Conservation (phyloP, 164 flowering plant species). For the Vitis rupestris region DNA sequence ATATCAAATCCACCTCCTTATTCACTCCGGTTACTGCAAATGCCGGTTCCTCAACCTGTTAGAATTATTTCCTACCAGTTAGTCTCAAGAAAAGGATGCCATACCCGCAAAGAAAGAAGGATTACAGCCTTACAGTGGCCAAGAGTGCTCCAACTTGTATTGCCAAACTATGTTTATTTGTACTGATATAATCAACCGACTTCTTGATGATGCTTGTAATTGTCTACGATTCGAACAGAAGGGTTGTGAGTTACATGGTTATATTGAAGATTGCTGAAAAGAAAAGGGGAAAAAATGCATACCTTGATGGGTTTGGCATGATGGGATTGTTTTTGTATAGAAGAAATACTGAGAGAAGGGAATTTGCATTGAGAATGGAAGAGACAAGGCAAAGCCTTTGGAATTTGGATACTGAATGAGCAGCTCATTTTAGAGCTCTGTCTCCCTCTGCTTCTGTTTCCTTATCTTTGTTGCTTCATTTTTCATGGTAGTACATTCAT, state of each 20-base stretch:
- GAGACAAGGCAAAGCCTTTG: slow-evolving; percentile 44
- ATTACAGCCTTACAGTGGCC: slow-evolving; percentile 43
- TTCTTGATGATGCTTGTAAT: slow-evolving; percentile 5
- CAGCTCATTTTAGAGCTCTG: slow-evolving; percentile 39
- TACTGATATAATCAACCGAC: slow-evolving; percentile 11
- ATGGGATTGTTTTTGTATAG: slow-evolving; percentile 18
- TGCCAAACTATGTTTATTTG: slow-evolving; percentile 32
- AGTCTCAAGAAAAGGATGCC: not conserved
- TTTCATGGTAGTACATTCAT: slow-evolving; percentile 10
- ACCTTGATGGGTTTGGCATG: slow-evolving; percentile 27
- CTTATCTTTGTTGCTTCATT: slow-evolving; percentile 22
- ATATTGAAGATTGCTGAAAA: not conserved
- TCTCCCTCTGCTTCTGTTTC: slow-evolving; percentile 11
- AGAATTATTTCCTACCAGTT: not conserved
- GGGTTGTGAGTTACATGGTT: not conserved
- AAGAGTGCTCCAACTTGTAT: slow-evolving; percentile 54
- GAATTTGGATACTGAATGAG: slow-evolving; percentile 34
- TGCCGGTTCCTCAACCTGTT: slow-evolving; percentile 71
- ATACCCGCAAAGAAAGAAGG: not conserved
- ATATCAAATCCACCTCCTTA: slow-evolving; percentile 41
- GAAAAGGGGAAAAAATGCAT: not conserved
- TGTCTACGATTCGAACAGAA: slow-evolving; percentile 20
- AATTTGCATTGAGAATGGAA: slow-evolving; percentile 13
- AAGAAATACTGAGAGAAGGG: slow-evolving; percentile 24
- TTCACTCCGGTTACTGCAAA: slow-evolving; percentile 77